Evolutionary conservation across 441 rosid species (phyloP), one percentile per base, ranked within the genome.

Genomic region (Melastoma candidum): DNA sequence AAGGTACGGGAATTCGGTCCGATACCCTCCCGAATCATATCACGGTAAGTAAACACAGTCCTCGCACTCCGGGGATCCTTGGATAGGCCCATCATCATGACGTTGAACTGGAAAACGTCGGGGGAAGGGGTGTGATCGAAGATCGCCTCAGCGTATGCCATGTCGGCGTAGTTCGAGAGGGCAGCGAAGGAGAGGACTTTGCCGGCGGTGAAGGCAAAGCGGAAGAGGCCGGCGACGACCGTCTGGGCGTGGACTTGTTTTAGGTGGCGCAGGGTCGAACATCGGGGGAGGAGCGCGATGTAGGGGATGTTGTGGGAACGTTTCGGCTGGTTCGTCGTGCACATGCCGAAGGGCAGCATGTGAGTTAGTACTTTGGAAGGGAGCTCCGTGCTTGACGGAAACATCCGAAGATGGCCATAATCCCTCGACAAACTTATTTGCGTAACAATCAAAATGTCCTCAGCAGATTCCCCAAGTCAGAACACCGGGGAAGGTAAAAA

Each of bases 191-290:
- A 41, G 44, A 52, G 24, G 55, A 52, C 11, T 51, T 52, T 52
- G n/a, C 55, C 41, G 1, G 46, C 46, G 12, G 12, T 36, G 26
- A 12, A 52, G 0, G 55, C 26, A 44, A 52, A 52, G 12, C 46
- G 46, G 3, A 24, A 39, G 55, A 52, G 46, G 55, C 46, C 55
- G 55, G 55, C 14, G 46, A 52, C 8, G 26, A 52, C 13, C 24
- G 55, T 14, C 1, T 36, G 46, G 55, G 55, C 55, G 41, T 52
- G 55, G 55, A 52, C 41, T 52, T 52, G 55, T 44, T 52, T 26
- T n/a, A 52, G 46, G 24, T 52, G 55, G 26, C 0, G 25, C 3
- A 36, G 10, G 55, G 11, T 13, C n/a, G 55, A 52, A 25, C 55
- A 52, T 52, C 46, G 4, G n/a, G 25, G 55, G 55, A 36, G 55